Base-by-base conservation (phyloP, 2,329 filamentous ascomycete species). In the Cyclaneusma minus region DNA sequence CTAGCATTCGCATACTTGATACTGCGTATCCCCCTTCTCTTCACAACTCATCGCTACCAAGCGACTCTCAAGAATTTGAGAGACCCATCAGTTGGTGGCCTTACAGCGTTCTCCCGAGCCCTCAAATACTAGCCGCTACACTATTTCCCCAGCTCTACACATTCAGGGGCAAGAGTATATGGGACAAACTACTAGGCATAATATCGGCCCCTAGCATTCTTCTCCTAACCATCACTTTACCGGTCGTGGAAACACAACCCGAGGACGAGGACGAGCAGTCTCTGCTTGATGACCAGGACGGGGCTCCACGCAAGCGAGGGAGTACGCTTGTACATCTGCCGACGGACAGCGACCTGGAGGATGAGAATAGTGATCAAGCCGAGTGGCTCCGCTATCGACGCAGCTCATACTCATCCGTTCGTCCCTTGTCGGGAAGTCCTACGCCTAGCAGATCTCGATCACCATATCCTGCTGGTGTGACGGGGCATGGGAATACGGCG, bases 181-280 rank as follows among this genome's bases (percentile, higher is more conserved):
- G 75, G 71, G 85, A 87, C 41, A 84, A 80, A 43, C 54, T 84
- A 22, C 56, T 94, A 24, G 87, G 83, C 21, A 42, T 89, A 7
- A 63, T 91, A 19, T 85, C 85, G 6, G 75, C 83, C n/a, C 81
- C 85, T 1, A 91, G 79, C 40, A 83, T 98, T 19, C 81, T 98
- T 35, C 55, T 95, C 3, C 61, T 98, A 4, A 87, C 87, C 1
- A 71, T 89, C 24, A 98, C 89, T 1, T 52, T 98, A 4, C 89
- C 91, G 0, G 84, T 98, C 1, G 81, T 93, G 5, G 87, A 95
- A 41, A 67, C 68, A 1, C 62, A 68, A 12, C 60, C 64, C 6
- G 64, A 70, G 8, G 52, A 58, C 3, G 52, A 51, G 4, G 57
- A 62, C 4, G 48, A 53, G 17, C 29, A 37, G 13, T 24, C 29